Evolutionary conservation across 164 flowering plant genomes (phyloP).

Genomic region (Platanus orientalis): DNA sequence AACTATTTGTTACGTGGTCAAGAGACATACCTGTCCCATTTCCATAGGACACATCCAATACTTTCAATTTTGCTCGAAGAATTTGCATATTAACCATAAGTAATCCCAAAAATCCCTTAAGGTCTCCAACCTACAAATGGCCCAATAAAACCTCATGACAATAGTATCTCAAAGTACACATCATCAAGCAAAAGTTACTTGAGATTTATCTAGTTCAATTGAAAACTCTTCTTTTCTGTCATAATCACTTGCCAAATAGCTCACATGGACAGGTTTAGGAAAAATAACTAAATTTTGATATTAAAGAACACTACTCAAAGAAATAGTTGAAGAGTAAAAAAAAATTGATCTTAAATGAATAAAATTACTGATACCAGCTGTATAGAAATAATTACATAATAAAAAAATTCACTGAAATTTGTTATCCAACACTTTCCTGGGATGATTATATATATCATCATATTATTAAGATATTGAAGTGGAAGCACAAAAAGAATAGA

Average conservation of each 20-base stretch:
- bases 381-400: too few relatives aligned
- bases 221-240: background rate
- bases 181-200: slow-evolving; percentile 1
- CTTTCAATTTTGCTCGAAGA: slow-evolving; percentile 74
- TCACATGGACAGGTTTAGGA: background rate
- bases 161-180: background rate
- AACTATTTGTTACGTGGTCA: background rate
- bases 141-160: slow-evolving; percentile 1
- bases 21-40: slow-evolving; percentile 56
- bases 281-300: too few relatives aligned
- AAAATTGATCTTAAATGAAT: too few relatives aligned
- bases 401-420: too few relatives aligned
- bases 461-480: too few relatives aligned
- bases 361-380: too few relatives aligned
- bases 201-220: background rate
- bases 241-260: background rate
- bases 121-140: slow-evolving; percentile 75
- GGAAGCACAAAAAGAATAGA: too few relatives aligned
- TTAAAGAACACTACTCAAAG: too few relatives aligned
- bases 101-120: slow-evolving; percentile 81
- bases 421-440: too few relatives aligned
- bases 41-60: slow-evolving; percentile 78
- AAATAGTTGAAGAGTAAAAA: too few relatives aligned
- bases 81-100: slow-evolving; percentile 67
- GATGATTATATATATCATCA: too few relatives aligned